Conservation (phyloP, 1,284 basidiomycete genomes). For the Papiliotrema fonsecae region DNA sequence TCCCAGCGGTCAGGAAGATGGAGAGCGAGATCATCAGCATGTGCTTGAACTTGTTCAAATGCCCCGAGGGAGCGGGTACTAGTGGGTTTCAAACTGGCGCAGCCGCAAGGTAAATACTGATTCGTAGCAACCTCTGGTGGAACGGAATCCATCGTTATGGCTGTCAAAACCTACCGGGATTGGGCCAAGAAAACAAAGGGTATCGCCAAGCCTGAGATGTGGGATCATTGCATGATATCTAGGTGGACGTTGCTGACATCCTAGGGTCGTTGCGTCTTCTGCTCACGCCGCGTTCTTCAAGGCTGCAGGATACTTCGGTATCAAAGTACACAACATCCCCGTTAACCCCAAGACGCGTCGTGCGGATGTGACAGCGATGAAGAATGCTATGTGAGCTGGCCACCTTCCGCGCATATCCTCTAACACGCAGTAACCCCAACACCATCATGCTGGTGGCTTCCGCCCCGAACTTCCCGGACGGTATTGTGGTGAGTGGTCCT, state of each 20-base stretch:
- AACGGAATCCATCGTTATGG: slow-evolving; percentile 83
- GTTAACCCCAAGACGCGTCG: slow-evolving; percentile 77
- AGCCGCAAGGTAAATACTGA: background rate
- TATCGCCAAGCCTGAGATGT: slow-evolving; percentile 91
- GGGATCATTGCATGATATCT: slow-evolving; percentile 27
- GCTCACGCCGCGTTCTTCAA: slow-evolving; percentile 97
- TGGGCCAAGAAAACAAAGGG: slow-evolving; percentile 83
- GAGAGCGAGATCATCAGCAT: slow-evolving; percentile 95
- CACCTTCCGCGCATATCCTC: background rate
- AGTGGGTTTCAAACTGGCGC: slow-evolving; percentile 44
- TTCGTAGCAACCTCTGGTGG: slow-evolving; percentile 77
- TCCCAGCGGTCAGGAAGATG: slow-evolving; percentile 90
- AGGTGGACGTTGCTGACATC: slow-evolving; percentile 5
- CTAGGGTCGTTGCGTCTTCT: slow-evolving; percentile 73
- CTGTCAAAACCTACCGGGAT: slow-evolving; percentile 88
- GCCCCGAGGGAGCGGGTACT: slow-evolving; percentile 76
- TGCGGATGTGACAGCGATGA: slow-evolving; percentile 71
- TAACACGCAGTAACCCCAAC: slow-evolving; percentile 41
- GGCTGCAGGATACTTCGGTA: slow-evolving; percentile 80
- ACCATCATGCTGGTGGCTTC: slow-evolving; percentile 74
- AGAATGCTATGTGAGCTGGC: slow-evolving; percentile 73
- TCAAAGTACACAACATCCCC: slow-evolving; percentile 85
- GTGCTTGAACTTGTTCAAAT: slow-evolving; percentile 77
- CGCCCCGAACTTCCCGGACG: slow-evolving; percentile 87
- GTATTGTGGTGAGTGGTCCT: slow-evolving; percentile 55